These are phyloP conservation scores for Pichia phayaonensis DNA, from an alignment of 805 yeast species.

Conservation along the genomic window DNA sequence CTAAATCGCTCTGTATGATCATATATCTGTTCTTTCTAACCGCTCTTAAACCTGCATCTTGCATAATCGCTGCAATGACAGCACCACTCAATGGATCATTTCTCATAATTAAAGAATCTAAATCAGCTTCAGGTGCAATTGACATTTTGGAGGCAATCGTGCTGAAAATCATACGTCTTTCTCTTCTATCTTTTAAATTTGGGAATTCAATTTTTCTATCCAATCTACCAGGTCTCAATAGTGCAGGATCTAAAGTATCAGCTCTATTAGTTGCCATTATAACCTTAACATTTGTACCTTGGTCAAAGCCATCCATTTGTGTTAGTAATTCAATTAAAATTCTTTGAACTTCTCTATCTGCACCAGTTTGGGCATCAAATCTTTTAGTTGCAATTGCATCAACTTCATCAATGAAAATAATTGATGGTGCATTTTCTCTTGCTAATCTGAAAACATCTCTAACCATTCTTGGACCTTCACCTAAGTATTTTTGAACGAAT, in stretches of 20 bases:
- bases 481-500: slow-evolving; percentile 94
- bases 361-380: slow-evolving; percentile 99
- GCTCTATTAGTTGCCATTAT: slow-evolving; percentile 99
- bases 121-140: slow-evolving; percentile 93
- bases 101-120: slow-evolving; percentile 89
- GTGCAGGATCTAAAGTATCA: slow-evolving; percentile 98
- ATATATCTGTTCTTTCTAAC: slow-evolving; percentile 97
- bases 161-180: slow-evolving; percentile 90
- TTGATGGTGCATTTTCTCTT: slow-evolving; percentile 93
- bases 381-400: slow-evolving; percentile 99
- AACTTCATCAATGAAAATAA: slow-evolving; percentile 95
- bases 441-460: slow-evolving; percentile 97
- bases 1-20: slow-evolving; percentile 90
- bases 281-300: slow-evolving; percentile 88
- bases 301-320: slow-evolving; percentile 99
- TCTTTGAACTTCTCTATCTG: slow-evolving; percentile 98
- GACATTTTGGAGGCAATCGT: slow-evolving; percentile 98
- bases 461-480: slow-evolving; percentile 99
- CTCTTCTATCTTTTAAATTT: slow-evolving; percentile 91
- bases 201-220: slow-evolving; percentile 99
- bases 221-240: slow-evolving; percentile 95
- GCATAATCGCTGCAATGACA: slow-evolving; percentile 97
- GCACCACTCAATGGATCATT: slow-evolving; percentile 98
- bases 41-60: slow-evolving; percentile 98
- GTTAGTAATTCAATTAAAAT: slow-evolving; percentile 89